Evolutionary conservation across 495 filamentous ascomycete genomes (phyloP).

Genomic region (Pyrenula aspistea): DNA sequence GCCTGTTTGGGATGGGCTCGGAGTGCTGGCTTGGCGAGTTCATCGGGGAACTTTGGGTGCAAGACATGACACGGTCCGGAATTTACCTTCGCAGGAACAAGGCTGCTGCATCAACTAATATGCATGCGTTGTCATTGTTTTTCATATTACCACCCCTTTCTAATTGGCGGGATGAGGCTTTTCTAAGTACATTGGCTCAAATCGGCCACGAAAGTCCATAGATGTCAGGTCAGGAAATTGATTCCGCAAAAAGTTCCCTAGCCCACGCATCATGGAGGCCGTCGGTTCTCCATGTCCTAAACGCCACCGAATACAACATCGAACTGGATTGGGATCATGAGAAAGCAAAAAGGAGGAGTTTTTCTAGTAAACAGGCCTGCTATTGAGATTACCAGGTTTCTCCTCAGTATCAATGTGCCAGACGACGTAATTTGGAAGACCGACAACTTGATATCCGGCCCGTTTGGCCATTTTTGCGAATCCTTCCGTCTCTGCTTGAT

Average conservation of each 20-base stretch:
- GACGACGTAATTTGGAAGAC: conserved; percentile 93
- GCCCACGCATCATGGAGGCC: background rate
- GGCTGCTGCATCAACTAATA: too few relatives aligned
- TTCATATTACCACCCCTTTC: too few relatives aligned
- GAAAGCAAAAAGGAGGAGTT: background rate
- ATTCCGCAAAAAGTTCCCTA: background rate
- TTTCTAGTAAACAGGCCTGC: background rate
- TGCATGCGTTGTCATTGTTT: too few relatives aligned
- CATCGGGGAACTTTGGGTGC: too few relatives aligned
- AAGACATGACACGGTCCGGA: too few relatives aligned
- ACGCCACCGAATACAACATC: background rate
- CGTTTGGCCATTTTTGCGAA: conserved; percentile 98
- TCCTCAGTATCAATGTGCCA: conserved; percentile 99
- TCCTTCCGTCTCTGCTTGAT: conserved; percentile 96
- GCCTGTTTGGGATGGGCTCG: too few relatives aligned
- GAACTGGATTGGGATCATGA: background rate
- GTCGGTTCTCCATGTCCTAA: background rate
- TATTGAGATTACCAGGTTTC: conserved; percentile 63
- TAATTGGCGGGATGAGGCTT: too few relatives aligned
- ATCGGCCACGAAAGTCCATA: background rate
- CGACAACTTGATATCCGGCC: conserved; percentile 84
- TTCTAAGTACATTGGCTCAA: too few relatives aligned
- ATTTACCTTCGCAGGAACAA: too few relatives aligned
- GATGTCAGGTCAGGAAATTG: background rate
- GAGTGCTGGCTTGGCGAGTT: too few relatives aligned